Evolutionary conservation across 208 protist genomes (phyloP), one percentile per base, ranked within the genome.

Genomic region (Leishmania guyanensis): DNA sequence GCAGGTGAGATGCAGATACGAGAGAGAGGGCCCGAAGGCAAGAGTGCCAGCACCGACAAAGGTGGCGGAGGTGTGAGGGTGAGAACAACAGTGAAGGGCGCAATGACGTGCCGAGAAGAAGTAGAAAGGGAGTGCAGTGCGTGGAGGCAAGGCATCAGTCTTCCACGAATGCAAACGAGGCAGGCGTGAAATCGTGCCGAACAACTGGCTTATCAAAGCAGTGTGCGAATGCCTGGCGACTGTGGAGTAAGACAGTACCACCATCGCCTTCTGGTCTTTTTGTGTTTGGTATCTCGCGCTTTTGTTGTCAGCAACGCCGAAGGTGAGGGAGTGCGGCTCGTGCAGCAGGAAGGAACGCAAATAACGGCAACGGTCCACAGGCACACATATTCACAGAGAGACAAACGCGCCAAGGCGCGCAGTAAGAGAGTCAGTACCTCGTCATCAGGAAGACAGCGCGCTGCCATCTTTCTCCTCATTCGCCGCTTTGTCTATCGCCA

Each of bases 401-500:
- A 29, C 26, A 69, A 36, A 33, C 16, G 46, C 46, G 48, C 69
- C 46, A 53, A 53, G 43, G 20, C 22, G 3, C 43, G 36, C 10
- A 26, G 26, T 6, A 53, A 29, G 39, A 48, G 14, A 53, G 26
- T 73, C 69, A 3, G 46, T 46, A 54, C 58, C 0, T 83, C 66
- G 29, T 75, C 69, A 1, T 77, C 77, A 53, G 14, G 1, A 43
- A 64, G 54, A 77, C 26, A 2, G 36, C 10, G 36, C 53, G 5
- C 26, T 43, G 16, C 75, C 84, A 17, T 58, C 29, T 39, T 69
- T 50, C 12, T 85, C 77, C 2, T 83, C 74, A 2, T 62, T 66
- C 22, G 65, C 73, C 9, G n/a, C 69, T 39, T 81, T 78, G 54
- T 75, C 75, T 14, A 70, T 58, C 10, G 56, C 54, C 0, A 68